phyloP scores from a whole-genome alignment of 805 yeast species.

The Candida coleopterorum region DNA sequence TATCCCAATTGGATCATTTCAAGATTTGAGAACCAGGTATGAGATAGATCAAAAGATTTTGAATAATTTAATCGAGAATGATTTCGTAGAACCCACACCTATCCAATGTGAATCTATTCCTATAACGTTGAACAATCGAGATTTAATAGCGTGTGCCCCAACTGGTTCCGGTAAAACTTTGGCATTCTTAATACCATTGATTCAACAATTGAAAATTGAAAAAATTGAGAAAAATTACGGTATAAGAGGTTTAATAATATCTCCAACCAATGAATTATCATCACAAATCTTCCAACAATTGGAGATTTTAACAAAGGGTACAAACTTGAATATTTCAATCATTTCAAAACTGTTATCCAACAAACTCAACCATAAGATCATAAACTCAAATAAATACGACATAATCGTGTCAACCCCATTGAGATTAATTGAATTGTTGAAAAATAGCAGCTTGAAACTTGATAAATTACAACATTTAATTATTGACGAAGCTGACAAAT shows the following conservation, averaged over 20 bases:
- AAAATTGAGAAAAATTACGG: slow-evolving; percentile 38
- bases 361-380: slow-evolving; percentile 58
- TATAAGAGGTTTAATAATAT: slow-evolving; percentile 70
- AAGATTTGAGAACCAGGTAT: slow-evolving; percentile 69
- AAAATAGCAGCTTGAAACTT: slow-evolving; percentile 55
- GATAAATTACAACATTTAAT: slow-evolving; percentile 67
- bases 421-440: slow-evolving; percentile 75
- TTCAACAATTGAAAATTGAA: slow-evolving; percentile 42
- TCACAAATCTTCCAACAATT: slow-evolving; percentile 75
- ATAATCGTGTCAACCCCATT: slow-evolving; percentile 84
- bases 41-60: slow-evolving; percentile 55
- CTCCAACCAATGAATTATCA: slow-evolving; percentile 95
- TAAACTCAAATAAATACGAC: slow-evolving; percentile 64
- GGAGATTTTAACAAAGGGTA: slow-evolving; percentile 51
- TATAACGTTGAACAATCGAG: slow-evolving; percentile 60
- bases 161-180: slow-evolving; percentile 98
- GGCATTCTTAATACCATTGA: slow-evolving; percentile 79
- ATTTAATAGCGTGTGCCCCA: slow-evolving; percentile 91
- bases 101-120: slow-evolving; percentile 93
- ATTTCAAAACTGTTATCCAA: slow-evolving; percentile 68
- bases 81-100: slow-evolving; percentile 84
- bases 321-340: slow-evolving; percentile 55
- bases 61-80: slow-evolving; percentile 60
- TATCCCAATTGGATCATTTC: slow-evolving; percentile 86
- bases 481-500: slow-evolving; percentile 93